Evolutionary conservation across 2,329 filamentous ascomycete species (phyloP), one percentile per base, ranked within the genome.

Genomic region (Pseudopithomyces maydicus): DNA sequence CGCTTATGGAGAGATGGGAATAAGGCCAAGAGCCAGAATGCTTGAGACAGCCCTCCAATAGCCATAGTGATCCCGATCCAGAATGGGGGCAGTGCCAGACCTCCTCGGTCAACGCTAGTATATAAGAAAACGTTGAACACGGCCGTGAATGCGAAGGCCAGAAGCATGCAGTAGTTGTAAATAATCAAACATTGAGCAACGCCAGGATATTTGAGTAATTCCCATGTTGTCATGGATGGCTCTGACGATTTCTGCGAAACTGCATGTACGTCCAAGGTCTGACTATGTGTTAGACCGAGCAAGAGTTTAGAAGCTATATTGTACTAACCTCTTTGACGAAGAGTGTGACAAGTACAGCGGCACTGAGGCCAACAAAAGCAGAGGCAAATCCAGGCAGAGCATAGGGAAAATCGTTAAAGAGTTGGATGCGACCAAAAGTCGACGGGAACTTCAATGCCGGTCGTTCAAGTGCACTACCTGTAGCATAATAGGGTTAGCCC

Each of bases 111-210:
- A 6, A 89, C 65, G 2, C 82, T 79, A 0, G 88, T 91, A 74
- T 83, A 92, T 76, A 86, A 86, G 70, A 88, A 89, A 1, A 93
- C 82, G 0, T 90, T 88, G 1, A 84, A 70, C 38, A 92, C 76
- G 54, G 90, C 88, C 0, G 90, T 93, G 73, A 88, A 93, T 1
- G 85, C 82, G 59, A 90, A 87, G 0, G 86, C 89, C 3, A 93
- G 82, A 2, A 91, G 73, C 82, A 88, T 88, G 39, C 86, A 80
- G 69, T 90, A 85, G 1, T 80, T 82, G 71, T 89, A 91, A 39
- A 88, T 78, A 68, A 84, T 85, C 2, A 94, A 79, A 1, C 90
- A 88, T 23, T 82, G 78, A n/a, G 75, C 76, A 1, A 94, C 88
- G 10, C 88, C 87, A 0, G 88, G 89, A 0, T 83, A 76, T 38